phyloP scores from a whole-genome alignment of 2,329 filamentous ascomycete species.

The Trichoderma sp. region DNA sequence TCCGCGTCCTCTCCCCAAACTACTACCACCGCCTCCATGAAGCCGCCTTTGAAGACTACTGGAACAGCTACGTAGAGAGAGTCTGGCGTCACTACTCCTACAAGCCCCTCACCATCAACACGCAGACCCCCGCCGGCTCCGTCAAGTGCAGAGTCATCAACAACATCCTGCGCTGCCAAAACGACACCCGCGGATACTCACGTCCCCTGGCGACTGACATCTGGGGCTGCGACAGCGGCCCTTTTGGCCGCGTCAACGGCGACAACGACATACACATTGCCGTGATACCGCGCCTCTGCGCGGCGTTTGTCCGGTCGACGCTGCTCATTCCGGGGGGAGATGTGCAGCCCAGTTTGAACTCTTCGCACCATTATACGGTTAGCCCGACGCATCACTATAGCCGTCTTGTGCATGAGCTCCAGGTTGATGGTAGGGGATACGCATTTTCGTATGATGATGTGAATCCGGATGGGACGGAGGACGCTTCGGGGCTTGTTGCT shows the following conservation, averaged over 20 bases:
- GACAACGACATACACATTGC: slow-evolving; percentile 48
- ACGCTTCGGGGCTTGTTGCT: slow-evolving; percentile 48
- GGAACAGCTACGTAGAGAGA: slow-evolving; percentile 48
- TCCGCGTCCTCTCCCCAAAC: slow-evolving; percentile 52
- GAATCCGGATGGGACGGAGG: slow-evolving; percentile 56
- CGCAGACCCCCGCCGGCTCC: slow-evolving; percentile 44
- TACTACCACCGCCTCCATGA: slow-evolving; percentile 44
- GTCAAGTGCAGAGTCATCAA: slow-evolving; percentile 46
- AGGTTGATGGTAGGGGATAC: slow-evolving; percentile 63
- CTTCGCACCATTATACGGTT: slow-evolving; percentile 49
- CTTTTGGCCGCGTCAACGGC: slow-evolving; percentile 44
- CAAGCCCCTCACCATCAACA: slow-evolving; percentile 47
- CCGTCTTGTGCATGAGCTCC: slow-evolving; percentile 61
- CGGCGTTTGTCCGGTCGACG: slow-evolving; percentile 53
- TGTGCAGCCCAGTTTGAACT: slow-evolving; percentile 46
- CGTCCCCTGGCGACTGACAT: slow-evolving; percentile 51
- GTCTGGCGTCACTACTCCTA: slow-evolving; percentile 50
- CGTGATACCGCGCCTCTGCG: slow-evolving; percentile 52
- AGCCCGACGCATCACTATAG: slow-evolving; percentile 58
- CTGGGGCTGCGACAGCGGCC: slow-evolving; percentile 55
- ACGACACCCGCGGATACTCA: slow-evolving; percentile 47
- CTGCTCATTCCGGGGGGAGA: slow-evolving; percentile 51
- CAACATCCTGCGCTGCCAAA: slow-evolving; percentile 44
- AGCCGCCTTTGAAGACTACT: slow-evolving; percentile 47
- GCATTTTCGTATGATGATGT: slow-evolving; percentile 72